Conservation (phyloP, 208 protist species). For the Acanthamoeba culbertsoni region DNA sequence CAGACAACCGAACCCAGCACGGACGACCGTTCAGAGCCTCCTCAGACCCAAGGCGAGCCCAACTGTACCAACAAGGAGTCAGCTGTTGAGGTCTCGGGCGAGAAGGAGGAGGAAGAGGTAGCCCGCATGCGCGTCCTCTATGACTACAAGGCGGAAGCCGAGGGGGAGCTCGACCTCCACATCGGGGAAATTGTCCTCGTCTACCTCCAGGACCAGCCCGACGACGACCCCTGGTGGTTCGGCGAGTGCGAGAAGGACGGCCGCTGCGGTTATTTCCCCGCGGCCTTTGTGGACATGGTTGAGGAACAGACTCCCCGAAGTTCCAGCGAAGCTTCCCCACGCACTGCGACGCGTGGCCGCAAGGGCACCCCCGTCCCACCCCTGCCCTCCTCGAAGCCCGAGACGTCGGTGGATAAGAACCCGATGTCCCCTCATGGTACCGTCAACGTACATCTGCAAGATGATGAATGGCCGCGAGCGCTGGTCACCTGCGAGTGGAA, state of each 20-base stretch:
- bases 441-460: no score
- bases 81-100: not conserved
- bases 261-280: not conserved
- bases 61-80: not conserved
- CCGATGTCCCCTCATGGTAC: not conserved
- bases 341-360: no score
- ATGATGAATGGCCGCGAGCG: not conserved
- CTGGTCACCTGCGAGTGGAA: not conserved
- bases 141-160: not conserved
- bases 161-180: not conserved
- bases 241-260: not conserved
- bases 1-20: no score
- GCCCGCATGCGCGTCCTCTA: not conserved
- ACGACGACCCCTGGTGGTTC: slow-evolving; percentile 20
- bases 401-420: not conserved
- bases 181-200: not conserved
- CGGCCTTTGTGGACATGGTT: not conserved
- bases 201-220: not conserved
- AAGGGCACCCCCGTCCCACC: no score
- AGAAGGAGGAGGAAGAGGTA: not conserved
- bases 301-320: no score
- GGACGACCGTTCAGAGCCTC: not conserved
- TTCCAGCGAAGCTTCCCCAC: no score
- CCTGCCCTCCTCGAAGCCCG: no score
- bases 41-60: not conserved